Percentiles rank a stretch among this genome's conserved stretches.
These are phyloP conservation scores for Tylopilus felleus DNA, from an alignment of 768 basidiomycete species.

Conservation along the genomic window DNA sequence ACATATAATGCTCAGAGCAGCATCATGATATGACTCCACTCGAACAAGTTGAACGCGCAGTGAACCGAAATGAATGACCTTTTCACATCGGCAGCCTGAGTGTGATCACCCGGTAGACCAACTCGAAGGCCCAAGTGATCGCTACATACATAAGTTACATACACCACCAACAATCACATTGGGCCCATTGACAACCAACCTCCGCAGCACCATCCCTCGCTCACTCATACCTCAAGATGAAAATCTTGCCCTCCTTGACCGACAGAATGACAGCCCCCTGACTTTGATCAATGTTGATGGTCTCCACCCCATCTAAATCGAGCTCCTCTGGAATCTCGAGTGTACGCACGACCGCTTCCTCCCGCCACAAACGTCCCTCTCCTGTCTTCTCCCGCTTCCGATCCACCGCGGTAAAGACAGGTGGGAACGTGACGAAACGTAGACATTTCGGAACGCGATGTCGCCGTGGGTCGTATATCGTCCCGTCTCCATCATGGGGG, in stretches of 20 bases:
- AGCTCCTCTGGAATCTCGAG: slow-evolving; percentile 63
- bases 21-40: background rate
- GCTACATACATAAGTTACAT: background rate
- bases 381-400: slow-evolving; percentile 17
- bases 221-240: slow-evolving; percentile 65
- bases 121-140: background rate
- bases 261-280: slow-evolving; percentile 72
- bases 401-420: slow-evolving; percentile 32
- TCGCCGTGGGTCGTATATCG: slow-evolving; percentile 25
- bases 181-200: background rate
- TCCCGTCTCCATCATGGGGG: slow-evolving; percentile 14
- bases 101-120: no score
- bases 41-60: background rate
- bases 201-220: background rate
- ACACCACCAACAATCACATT: background rate
- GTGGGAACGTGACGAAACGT: slow-evolving; percentile 70
- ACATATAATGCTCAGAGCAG: no score
- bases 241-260: slow-evolving; percentile 65
- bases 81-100: background rate
- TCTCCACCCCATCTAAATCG: slow-evolving; percentile 63
- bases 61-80: background rate
- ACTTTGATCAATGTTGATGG: slow-evolving; percentile 74
- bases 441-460: slow-evolving; percentile 45
- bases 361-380: slow-evolving; percentile 24
- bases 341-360: slow-evolving; percentile 51